Evolutionary conservation across 208 protist genomes (phyloP), one percentile per base, ranked within the genome.

Genomic region (Trypanosoma congolense): DNA sequence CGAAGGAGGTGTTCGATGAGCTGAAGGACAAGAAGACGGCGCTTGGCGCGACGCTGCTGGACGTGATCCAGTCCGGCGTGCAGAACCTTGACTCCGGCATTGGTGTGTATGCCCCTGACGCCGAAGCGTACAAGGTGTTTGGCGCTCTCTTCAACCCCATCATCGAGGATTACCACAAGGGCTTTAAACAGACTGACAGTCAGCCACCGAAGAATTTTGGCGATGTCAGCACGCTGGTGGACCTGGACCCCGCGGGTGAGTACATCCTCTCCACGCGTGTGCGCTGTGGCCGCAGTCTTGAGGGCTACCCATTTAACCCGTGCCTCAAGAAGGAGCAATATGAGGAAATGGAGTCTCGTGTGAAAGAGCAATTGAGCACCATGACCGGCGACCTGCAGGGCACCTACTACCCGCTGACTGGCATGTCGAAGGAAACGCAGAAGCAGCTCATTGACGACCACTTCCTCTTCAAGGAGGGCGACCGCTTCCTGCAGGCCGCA

Each of bases 381-480:
- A 59, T 84, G 45, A 56, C 63, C 18, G 73, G 58, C 16, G 73
- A 84, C 12, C 69, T 84, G 30, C 58, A 77, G 42, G 77, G 77
- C 24, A 64, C 19, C 29, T 84, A 80, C 69, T 72, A 78, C 70
- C 73, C 77, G 18, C 73, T 84, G n/a, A 52, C 53, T 16, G 77
- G 77, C 28, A 84, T 85, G 74, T 60, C 55, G 21, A 70, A 59
- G 48, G 75, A 70, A 52, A 71, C 75, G 28, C 76, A 87, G 59
- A 6, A 77, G 70, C 44, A 84, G 67, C 76, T 87, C 25, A 71
- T 77, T 35, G 59, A 71, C 19, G 63, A 73, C 47, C 76, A 78
- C 57, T 78, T 81, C 65, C 66, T 87, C 14, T 87, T 87, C 73
- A 79, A 84, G 73, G 72, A 84, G 68, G 76, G 76, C 26, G 80